A percentile compares a stretch with the other conserved stretches of the same genome.
These are phyloP conservation scores for Microbotryomycetes sp. DNA, from an alignment of 1,284 basidiomycete species.

Conservation along the genomic window DNA sequence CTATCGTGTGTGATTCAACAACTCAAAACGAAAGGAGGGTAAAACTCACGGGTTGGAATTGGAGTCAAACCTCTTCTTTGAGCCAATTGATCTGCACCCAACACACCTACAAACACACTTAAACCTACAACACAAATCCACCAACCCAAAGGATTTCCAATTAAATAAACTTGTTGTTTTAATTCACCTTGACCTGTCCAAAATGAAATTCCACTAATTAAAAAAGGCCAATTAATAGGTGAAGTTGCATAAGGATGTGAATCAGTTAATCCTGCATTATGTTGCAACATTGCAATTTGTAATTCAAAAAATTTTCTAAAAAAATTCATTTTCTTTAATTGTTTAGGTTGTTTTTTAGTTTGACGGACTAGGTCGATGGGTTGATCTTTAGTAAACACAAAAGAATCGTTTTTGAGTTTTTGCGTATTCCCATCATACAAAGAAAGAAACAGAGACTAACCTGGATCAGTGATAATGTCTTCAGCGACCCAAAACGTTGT, in stretches of 20 bases:
- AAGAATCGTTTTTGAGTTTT: not conserved
- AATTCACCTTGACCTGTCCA: conserved; percentile 79
- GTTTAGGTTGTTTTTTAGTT: conserved; percentile 14
- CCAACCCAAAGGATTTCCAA: conserved; percentile 92
- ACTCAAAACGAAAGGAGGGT: not conserved
- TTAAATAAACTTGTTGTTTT: conserved; percentile 90
- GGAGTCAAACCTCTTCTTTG: conserved; percentile 77
- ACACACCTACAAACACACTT: conserved; percentile 80
- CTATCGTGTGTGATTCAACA: not conserved
- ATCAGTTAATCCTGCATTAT: conserved; percentile 91
- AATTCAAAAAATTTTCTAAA: conserved; percentile 91
- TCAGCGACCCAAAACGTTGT: conserved; percentile 83
- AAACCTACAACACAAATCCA: conserved; percentile 83
- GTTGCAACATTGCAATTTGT: conserved; percentile 91
- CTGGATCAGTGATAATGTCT: conserved; percentile 59
- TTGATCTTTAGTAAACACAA: not conserved
- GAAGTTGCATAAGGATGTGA: conserved; percentile 91
- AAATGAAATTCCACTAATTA: conserved; percentile 91
- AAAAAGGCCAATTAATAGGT: conserved; percentile 97
- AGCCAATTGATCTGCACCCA: conserved; percentile 81
- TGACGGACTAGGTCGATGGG: conserved; percentile 49
- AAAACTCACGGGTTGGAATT: conserved; percentile 68
- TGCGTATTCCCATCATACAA: not conserved
- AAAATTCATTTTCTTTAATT: conserved; percentile 77
- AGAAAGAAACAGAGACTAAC: conserved; percentile 13